Percentiles rank a stretch among this genome's conserved stretches.
These are phyloP conservation scores for Hymenoscyphus fructigenus DNA, from an alignment of 2,329 filamentous ascomycete genomes.

Conservation along the genomic window DNA sequence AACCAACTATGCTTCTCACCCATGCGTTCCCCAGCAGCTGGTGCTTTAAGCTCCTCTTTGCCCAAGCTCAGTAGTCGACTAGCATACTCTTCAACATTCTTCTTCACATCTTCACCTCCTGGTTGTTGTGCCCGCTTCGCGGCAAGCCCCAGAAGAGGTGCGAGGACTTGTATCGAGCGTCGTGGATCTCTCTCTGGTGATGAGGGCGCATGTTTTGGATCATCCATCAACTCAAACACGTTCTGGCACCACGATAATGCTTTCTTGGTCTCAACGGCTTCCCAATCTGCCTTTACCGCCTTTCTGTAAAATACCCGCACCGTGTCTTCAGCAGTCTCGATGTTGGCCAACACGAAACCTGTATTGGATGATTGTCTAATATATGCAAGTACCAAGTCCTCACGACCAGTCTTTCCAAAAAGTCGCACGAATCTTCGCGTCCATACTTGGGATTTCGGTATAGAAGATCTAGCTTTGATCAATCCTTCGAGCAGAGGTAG, in stretches of 20 bases:
- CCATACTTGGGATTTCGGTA: not conserved
- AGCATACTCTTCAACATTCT: conserved; percentile 42
- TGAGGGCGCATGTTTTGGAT: conserved; percentile 23
- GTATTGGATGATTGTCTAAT: conserved; percentile 31
- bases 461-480: conserved; percentile 13
- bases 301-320: conserved; percentile 27
- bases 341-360: conserved; percentile 28
- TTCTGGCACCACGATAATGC: conserved; percentile 34
- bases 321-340: conserved; percentile 18
- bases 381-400: conserved; percentile 35
- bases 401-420: conserved; percentile 20
- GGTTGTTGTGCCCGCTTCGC: conserved; percentile 43
- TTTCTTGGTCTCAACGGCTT: conserved; percentile 26
- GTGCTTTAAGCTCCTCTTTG: not conserved
- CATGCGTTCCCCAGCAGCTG: not conserved
- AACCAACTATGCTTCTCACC: not conserved
- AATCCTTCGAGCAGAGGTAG: conserved; percentile 35
- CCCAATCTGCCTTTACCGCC: conserved; percentile 27
- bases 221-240: conserved; percentile 33
- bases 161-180: conserved; percentile 33
- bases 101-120: conserved; percentile 40
- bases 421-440: conserved; percentile 20
- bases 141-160: conserved; percentile 44
- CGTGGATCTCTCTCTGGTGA: not conserved
- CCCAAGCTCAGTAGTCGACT: conserved; percentile 25